Percentiles rank a stretch among this genome's conserved stretches.
phyloP scores from a whole-genome alignment of 108 stramenopile species.

The Skeletonema menzelii region DNA sequence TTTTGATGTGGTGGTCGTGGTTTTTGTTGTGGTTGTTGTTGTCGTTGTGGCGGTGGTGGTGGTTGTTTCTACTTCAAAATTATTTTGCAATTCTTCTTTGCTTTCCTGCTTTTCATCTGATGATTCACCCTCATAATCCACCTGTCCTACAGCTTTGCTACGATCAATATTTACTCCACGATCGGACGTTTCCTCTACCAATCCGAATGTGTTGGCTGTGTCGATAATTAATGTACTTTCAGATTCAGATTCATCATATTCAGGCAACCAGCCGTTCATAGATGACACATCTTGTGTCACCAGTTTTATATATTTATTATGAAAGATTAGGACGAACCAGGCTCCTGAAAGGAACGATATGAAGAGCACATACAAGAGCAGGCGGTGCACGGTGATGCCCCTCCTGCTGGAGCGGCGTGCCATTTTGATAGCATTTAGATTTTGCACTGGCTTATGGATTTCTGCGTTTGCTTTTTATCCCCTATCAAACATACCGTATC shows the following conservation, averaged over 20 bases:
- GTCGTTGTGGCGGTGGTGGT: background rate
- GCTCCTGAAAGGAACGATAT: background rate
- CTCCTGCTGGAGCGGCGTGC: background rate
- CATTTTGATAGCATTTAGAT: no score
- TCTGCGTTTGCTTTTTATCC: no score
- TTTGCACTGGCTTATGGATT: no score
- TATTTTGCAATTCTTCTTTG: background rate
- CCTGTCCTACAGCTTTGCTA: background rate
- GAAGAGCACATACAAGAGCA: background rate
- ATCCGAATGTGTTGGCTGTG: no score
- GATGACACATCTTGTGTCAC: slow-evolving; percentile 1
- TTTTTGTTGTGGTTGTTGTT: background rate
- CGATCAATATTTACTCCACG: background rate
- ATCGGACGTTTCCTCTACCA: background rate
- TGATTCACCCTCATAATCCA: background rate
- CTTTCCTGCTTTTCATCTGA: background rate
- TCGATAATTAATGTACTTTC: background rate
- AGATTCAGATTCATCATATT: background rate
- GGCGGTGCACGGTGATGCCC: background rate
- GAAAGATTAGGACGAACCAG: background rate
- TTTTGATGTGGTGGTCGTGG: background rate
- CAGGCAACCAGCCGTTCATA: background rate
- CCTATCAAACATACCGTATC: background rate
- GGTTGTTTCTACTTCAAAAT: background rate
- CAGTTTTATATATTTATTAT: background rate